These are phyloP conservation scores for Hanseniaspora lindneri DNA, from an alignment of 805 yeast genomes.

Conservation along the genomic window DNA sequence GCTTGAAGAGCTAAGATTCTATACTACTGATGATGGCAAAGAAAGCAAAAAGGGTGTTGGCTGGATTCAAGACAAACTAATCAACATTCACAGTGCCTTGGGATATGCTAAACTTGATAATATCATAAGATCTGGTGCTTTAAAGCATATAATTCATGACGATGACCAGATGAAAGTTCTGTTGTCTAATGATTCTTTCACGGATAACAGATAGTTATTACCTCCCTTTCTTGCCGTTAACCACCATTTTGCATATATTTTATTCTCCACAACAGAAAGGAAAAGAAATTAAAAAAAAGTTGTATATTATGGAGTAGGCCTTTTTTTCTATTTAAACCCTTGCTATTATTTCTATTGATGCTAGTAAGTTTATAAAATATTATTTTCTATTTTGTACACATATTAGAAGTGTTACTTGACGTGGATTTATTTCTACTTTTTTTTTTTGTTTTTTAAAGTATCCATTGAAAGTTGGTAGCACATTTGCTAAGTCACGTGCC, in stretches of 20 bases:
- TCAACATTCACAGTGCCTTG: slow-evolving; percentile 9
- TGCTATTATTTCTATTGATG: too few relatives aligned
- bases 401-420: too few relatives aligned
- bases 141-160: slow-evolving; percentile 4
- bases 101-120: slow-evolving; percentile 13
- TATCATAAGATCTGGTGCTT: slow-evolving; percentile 5
- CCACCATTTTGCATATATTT: neutral
- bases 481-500: too few relatives aligned
- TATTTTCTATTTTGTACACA: too few relatives aligned
- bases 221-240: neutral
- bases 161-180: slow-evolving; percentile 1
- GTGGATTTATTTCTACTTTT: too few relatives aligned
- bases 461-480: too few relatives aligned
- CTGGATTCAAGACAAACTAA: slow-evolving; percentile 27
- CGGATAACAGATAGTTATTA: neutral
- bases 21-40: slow-evolving; percentile 28
- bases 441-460: too few relatives aligned
- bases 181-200: neutral
- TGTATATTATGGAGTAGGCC: too few relatives aligned
- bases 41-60: slow-evolving; percentile 29
- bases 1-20: slow-evolving; percentile 26
- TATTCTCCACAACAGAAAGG: too few relatives aligned
- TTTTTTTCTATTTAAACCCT: too few relatives aligned
- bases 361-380: too few relatives aligned
- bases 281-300: too few relatives aligned